phyloP scores from a whole-genome alignment of 768 basidiomycete species.

The Zangia roseola region DNA sequence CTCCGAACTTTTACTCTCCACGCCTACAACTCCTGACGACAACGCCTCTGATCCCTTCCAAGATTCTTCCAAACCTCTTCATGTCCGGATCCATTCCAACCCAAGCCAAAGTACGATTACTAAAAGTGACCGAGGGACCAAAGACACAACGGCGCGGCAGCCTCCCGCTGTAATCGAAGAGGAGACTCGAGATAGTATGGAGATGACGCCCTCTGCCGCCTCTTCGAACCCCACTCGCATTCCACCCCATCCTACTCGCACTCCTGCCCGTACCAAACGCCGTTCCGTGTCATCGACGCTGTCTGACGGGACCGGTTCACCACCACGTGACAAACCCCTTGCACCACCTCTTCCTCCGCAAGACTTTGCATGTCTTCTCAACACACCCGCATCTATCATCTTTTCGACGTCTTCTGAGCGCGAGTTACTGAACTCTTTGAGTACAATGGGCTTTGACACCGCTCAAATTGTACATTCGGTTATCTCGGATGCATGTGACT shows the following conservation, averaged over 20 bases:
- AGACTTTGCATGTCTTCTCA: conserved; percentile 65
- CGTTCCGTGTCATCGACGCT: conserved; percentile 90
- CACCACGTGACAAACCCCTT: conserved; percentile 45
- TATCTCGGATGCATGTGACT: conserved; percentile 87
- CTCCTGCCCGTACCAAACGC: conserved; percentile 92
- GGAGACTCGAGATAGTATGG: conserved; percentile 23
- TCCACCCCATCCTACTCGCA: conserved; percentile 74
- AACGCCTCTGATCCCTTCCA: conserved; percentile 42
- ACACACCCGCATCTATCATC: conserved; percentile 70
- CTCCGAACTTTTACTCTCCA: conserved; percentile 49
- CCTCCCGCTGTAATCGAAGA: conserved; percentile 58
- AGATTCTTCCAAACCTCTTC: conserved; percentile 15
- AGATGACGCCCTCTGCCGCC: conserved; percentile 9
- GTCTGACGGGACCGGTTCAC: conserved; percentile 58
- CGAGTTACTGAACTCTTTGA: conserved; percentile 72
- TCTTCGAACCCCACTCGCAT: conserved; percentile 28
- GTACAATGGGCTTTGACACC: conserved; percentile 82
- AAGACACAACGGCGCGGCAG: conserved; percentile 35
- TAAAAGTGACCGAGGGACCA: conserved; percentile 32
- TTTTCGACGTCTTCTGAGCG: conserved; percentile 85
- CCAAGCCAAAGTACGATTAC: conserved; percentile 62
- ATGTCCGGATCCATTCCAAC: conserved; percentile 45
- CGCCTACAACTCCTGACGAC: conserved; percentile 60
- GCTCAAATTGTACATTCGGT: conserved; percentile 96
- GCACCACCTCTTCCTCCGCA: conserved; percentile 39